Conservation (phyloP, 495 filamentous ascomycete species). For the Wilcoxina mikolae region DNA sequence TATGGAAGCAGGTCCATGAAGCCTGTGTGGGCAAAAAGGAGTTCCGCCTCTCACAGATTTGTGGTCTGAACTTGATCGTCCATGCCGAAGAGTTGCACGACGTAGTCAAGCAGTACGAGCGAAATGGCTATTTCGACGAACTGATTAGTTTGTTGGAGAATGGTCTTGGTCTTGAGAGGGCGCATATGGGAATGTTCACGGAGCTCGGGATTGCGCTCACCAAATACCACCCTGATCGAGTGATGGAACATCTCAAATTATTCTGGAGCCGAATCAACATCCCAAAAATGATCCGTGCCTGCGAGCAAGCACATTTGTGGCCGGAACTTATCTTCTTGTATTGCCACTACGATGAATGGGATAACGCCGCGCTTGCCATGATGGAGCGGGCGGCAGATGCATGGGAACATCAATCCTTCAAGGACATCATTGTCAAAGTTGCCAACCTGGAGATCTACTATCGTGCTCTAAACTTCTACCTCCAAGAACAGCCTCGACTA, state of each 20-base stretch:
- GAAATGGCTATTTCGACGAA: constrained; percentile 95
- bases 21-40: constrained; percentile 98
- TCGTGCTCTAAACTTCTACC: constrained; percentile 92
- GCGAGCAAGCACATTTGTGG: constrained; percentile 93
- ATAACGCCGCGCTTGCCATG: constrained; percentile 95
- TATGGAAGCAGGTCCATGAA: constrained; percentile 98
- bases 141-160: constrained; percentile 89
- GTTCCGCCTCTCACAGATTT: constrained; percentile 97
- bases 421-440: constrained; percentile 96
- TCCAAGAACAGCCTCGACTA: constrained; percentile 88
- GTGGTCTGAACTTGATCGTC: constrained; percentile 95
- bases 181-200: constrained; percentile 93
- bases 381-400: constrained; percentile 98
- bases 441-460: constrained; percentile 99
- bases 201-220: constrained; percentile 86
- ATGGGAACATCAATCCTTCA: constrained; percentile 99
- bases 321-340: constrained; percentile 97
- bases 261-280: constrained; percentile 99
- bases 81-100: constrained; percentile 92
- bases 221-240: constrained; percentile 88
- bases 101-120: constrained; percentile 91
- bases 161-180: constrained; percentile 84
- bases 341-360: constrained; percentile 97
- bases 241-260: constrained; percentile 97
- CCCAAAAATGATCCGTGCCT: constrained; percentile 90